Evolutionary conservation across 2,329 filamentous ascomycete genomes (phyloP).

Genomic region (Aspergillus phoenicis): DNA sequence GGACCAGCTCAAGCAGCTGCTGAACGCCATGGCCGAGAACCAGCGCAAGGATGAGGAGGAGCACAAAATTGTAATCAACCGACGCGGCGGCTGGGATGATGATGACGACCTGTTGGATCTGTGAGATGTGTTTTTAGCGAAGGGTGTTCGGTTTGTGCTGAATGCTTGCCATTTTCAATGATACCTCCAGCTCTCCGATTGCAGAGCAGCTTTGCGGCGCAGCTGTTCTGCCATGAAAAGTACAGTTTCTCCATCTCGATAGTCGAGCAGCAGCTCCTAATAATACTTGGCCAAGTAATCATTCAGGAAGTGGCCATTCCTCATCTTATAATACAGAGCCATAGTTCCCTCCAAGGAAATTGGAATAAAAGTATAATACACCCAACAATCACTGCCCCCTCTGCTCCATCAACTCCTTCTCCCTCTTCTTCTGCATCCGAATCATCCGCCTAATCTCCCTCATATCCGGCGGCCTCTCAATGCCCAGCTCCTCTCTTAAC

Average conservation of each 20-base stretch:
- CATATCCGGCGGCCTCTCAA: conserved; percentile 87
- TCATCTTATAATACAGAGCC: background rate
- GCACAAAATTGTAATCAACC: conserved; percentile 82
- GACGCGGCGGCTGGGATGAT: conserved; percentile 81
- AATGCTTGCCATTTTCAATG: conserved; percentile 3
- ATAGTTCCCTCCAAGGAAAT: background rate
- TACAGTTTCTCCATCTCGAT: background rate
- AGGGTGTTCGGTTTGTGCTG: background rate
- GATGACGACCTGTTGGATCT: conserved; percentile 57
- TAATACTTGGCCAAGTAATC: background rate
- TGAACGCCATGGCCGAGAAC: conserved; percentile 81
- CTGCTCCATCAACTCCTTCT: conserved; percentile 54
- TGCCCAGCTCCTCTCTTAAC: conserved; percentile 72
- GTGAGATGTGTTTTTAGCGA: conserved; percentile 25
- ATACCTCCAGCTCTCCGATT: conserved; percentile 1
- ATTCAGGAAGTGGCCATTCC: background rate
- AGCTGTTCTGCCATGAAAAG: background rate
- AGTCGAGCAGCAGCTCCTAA: background rate
- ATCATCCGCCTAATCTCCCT: conserved; percentile 73
- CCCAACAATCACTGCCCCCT: conserved; percentile 9
- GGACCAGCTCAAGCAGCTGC: conserved; percentile 86
- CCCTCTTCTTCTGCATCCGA: conserved; percentile 67
- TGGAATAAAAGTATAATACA: conserved; percentile 9
- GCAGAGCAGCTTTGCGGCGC: background rate
- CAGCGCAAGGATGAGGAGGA: conserved; percentile 60